Percentiles rank a stretch among this genome's conserved stretches.
phyloP scores from a whole-genome alignment of 108 stramenopile genomes.

The Chaetoceros tenuissimus region DNA sequence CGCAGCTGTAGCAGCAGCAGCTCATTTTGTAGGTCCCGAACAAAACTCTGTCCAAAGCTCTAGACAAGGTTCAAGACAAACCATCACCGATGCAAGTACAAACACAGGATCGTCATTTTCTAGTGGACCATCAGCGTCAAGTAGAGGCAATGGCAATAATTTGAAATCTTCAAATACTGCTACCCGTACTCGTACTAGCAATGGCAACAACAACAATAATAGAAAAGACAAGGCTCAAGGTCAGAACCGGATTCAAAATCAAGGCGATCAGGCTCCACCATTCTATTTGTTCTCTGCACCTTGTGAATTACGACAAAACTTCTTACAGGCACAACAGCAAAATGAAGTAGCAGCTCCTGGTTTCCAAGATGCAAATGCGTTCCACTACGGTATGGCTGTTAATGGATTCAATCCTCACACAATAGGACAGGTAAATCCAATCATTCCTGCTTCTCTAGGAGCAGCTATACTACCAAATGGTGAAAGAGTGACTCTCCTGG shows the following conservation, averaged over 20 bases:
- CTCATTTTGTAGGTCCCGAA: neutral
- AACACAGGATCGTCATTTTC: neutral
- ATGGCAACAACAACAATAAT: neutral
- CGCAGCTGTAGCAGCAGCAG: neutral
- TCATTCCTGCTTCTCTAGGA: slow-evolving; percentile 9
- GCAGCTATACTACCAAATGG: neutral
- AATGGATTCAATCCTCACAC: slow-evolving; percentile 72
- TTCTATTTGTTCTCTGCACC: slow-evolving; percentile 44
- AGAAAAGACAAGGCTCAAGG: too few relatives aligned
- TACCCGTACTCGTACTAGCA: neutral
- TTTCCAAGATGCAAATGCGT: slow-evolving; percentile 25
- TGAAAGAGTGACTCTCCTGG: slow-evolving; percentile 17
- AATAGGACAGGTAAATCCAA: slow-evolving; percentile 28
- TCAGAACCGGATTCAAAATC: too few relatives aligned
- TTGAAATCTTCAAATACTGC: neutral
- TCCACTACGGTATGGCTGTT: slow-evolving; percentile 53
- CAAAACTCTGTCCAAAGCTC: neutral
- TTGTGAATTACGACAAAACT: slow-evolving; percentile 31
- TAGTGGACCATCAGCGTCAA: neutral
- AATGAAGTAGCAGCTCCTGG: slow-evolving; percentile 23
- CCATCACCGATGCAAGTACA: neutral
- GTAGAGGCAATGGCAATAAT: neutral
- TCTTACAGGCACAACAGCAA: slow-evolving; percentile 24
- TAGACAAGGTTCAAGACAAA: neutral
- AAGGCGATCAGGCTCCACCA: slow-evolving; percentile 26